These are phyloP conservation scores for Beauveria asiatica DNA, from an alignment of 2,329 filamentous ascomycete species.

Conservation along the genomic window DNA sequence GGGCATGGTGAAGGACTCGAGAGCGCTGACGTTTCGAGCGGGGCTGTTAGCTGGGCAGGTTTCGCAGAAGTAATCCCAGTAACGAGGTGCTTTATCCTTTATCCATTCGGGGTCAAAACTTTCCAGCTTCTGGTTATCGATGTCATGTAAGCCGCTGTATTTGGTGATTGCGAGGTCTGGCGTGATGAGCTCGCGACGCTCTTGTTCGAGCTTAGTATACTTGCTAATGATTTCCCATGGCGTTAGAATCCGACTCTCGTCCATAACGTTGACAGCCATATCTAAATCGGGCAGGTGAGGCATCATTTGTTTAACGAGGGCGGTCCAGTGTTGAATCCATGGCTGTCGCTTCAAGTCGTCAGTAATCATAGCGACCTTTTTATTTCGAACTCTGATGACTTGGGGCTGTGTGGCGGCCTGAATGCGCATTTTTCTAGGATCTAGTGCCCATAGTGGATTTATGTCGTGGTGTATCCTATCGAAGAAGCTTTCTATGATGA, in stretches of 20 bases:
- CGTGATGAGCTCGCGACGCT: constrained; percentile 22
- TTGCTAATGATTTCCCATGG: constrained; percentile 42
- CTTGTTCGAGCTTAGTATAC: neutral
- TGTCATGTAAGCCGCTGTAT: constrained; percentile 25
- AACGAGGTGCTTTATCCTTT: constrained; percentile 28
- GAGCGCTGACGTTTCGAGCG: constrained; percentile 24
- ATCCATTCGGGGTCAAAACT: constrained; percentile 32
- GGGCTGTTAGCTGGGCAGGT: constrained; percentile 42
- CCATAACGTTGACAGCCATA: constrained; percentile 43
- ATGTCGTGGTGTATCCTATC: constrained; percentile 48
- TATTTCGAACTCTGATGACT: neutral
- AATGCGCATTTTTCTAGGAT: constrained; percentile 24
- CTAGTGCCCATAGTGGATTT: constrained; percentile 43
- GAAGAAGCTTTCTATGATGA: constrained; percentile 48
- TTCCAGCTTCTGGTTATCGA: constrained; percentile 15
- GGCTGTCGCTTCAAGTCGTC: neutral
- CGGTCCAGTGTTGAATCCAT: constrained; percentile 1
- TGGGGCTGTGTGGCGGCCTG: constrained; percentile 26
- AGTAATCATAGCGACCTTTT: neutral
- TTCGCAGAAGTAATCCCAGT: constrained; percentile 40
- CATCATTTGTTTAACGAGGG: constrained; percentile 16
- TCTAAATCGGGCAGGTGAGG: constrained; percentile 42
- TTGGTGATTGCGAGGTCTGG: constrained; percentile 32
- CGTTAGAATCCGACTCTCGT: constrained; percentile 43
- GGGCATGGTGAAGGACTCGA: constrained; percentile 23